Conservation (phyloP, 805 yeast species). For the Ascoidea rubescens region DNA sequence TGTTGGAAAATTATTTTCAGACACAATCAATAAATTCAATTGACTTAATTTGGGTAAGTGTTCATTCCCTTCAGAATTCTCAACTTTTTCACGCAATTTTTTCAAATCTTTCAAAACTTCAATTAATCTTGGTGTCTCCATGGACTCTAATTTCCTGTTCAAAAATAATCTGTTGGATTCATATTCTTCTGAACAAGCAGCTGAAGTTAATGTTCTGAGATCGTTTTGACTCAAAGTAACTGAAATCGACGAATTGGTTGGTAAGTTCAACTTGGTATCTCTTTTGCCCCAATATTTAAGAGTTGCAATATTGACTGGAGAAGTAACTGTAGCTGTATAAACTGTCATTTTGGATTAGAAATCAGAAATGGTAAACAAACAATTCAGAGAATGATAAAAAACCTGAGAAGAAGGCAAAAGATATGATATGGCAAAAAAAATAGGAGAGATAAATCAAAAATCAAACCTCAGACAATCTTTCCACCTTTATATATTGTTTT, state of each 20-base stretch:
- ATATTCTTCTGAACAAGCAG: conserved; percentile 47
- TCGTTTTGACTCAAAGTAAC: conserved; percentile 89
- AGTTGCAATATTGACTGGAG: conserved; percentile 98
- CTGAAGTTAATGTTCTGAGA: conserved; percentile 84
- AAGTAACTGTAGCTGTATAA: conserved; percentile 72
- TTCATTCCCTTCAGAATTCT: conserved; percentile 28
- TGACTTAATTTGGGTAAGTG: conserved; percentile 46
- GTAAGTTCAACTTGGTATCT: conserved; percentile 75
- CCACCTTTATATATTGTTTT: too few relatives aligned
- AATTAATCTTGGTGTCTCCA: conserved; percentile 38
- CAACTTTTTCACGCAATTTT: conserved; percentile 46
- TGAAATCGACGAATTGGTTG: conserved; percentile 92
- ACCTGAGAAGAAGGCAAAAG: too few relatives aligned
- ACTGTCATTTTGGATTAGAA: conserved; percentile 26
- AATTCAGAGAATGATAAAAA: too few relatives aligned
- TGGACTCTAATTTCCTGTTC: conserved; percentile 71
- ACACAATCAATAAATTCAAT: conserved; percentile 64
- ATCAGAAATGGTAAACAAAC: too few relatives aligned
- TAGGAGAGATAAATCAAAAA: too few relatives aligned
- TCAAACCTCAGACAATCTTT: too few relatives aligned
- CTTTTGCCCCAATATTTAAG: conserved; percentile 98
- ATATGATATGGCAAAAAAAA: too few relatives aligned
- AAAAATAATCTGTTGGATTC: conserved; percentile 62
- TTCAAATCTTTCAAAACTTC: conserved; percentile 50
- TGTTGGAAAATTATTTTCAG: conserved; percentile 96